A percentile compares a stretch with the other conserved stretches of the same genome.
These are phyloP conservation scores for Neoscytalidium dimidiatum DNA, from an alignment of 2,329 filamentous ascomycete genomes.

Conservation along the genomic window DNA sequence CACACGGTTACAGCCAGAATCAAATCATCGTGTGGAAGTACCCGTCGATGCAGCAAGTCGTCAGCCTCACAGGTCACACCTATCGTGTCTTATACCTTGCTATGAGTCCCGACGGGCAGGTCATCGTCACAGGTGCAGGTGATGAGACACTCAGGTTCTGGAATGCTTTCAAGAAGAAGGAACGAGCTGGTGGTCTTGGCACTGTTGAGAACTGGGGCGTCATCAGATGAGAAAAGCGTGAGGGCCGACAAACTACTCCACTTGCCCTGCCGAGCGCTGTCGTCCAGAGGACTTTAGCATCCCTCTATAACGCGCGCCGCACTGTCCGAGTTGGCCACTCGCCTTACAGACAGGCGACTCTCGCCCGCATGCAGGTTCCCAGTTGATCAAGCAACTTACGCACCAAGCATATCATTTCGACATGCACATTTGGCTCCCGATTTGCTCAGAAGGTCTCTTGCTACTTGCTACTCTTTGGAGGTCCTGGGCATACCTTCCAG, in stretches of 20 bases:
- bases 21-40: conserved; percentile 99
- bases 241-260: neutral
- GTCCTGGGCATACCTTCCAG: no score
- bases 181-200: conserved; percentile 61
- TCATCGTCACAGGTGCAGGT: conserved; percentile 92
- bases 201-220: conserved; percentile 76
- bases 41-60: conserved; percentile 95
- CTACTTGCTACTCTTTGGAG: neutral
- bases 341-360: neutral
- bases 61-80: conserved; percentile 91
- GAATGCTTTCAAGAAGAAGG: conserved; percentile 88
- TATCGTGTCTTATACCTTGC: conserved; percentile 94
- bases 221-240: conserved; percentile 59
- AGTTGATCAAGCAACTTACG: neutral
- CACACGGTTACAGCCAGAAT: conserved; percentile 96
- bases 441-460: neutral
- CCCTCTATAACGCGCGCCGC: neutral
- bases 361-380: neutral
- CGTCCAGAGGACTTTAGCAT: neutral
- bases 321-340: neutral
- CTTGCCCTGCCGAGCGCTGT: neutral
- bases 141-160: conserved; percentile 96
- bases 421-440: neutral
- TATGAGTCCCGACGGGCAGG: conserved; percentile 94
- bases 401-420: neutral